Conservation (phyloP, 148 eudicot genomes). For the Persicaria maculosa region DNA sequence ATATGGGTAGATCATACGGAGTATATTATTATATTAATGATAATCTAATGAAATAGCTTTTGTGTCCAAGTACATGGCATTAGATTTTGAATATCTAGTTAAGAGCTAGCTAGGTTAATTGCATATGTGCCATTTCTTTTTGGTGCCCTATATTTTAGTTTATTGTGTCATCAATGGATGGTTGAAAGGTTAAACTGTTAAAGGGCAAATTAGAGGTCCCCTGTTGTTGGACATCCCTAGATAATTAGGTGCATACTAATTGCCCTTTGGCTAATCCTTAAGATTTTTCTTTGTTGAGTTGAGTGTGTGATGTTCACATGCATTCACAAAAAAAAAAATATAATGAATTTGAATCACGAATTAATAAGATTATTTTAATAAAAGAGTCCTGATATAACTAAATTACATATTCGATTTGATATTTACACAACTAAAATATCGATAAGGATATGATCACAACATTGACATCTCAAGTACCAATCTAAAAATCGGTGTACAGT, state of each 20-base stretch:
- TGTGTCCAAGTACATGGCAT: constrained; percentile 5
- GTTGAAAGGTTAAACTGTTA: background rate
- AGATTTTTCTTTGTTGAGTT: no score
- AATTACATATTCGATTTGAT: no score
- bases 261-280: background rate
- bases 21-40: no score
- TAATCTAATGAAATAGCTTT: background rate
- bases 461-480: no score
- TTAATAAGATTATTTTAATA: no score
- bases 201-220: constrained; percentile 4
- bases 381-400: no score
- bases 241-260: background rate
- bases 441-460: no score
- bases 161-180: background rate
- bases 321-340: no score
- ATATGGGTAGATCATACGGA: no score
- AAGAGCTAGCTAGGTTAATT: background rate
- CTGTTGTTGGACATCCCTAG: constrained; percentile 2
- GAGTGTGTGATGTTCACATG: background rate
- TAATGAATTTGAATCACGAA: no score
- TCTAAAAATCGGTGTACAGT: no score
- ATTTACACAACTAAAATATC: no score
- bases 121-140: background rate
- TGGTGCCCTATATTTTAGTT: background rate
- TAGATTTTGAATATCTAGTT: background rate